Conservation (phyloP, 805 yeast genomes). For the Candida ortonii region DNA sequence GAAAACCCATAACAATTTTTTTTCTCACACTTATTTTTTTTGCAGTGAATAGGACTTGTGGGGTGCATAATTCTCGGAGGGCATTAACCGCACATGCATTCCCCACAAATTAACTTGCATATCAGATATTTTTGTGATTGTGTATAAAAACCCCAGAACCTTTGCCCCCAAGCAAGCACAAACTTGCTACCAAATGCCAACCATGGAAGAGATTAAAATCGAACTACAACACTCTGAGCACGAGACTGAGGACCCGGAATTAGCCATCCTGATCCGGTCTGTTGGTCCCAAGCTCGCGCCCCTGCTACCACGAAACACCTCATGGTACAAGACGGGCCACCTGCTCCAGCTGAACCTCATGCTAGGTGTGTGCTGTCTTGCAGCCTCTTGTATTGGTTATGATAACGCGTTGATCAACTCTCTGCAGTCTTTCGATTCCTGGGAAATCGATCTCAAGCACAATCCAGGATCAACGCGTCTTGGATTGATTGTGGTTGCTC, state of each 20-base stretch:
- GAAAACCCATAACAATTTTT: too few species aligned
- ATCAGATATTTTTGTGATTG: too few species aligned
- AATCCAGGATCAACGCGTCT: slow-evolving; percentile 8
- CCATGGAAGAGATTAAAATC: too few species aligned
- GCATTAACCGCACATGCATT: too few species aligned
- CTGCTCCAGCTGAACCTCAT: slow-evolving; percentile 1
- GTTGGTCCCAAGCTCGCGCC: slow-evolving; percentile 5
- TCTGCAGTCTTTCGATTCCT: slow-evolving; percentile 6
- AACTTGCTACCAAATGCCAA: too few species aligned
- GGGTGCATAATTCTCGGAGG: too few species aligned
- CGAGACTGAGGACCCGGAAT: not conserved
- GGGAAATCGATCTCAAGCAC: slow-evolving; percentile 6
- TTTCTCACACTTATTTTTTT: too few species aligned
- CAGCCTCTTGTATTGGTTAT: slow-evolving; percentile 9
- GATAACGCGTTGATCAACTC: slow-evolving; percentile 10
- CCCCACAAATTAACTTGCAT: too few species aligned
- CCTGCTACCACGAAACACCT: not conserved
- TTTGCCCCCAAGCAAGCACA: too few species aligned
- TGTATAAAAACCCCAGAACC: too few species aligned
- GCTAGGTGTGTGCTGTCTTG: slow-evolving; percentile 1
- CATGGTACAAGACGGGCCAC: slow-evolving; percentile 2
- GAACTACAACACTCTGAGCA: too few species aligned
- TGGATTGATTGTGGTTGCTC: slow-evolving; percentile 10
- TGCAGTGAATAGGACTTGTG: too few species aligned
- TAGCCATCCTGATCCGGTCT: not conserved